Evolutionary conservation across 2,329 filamentous ascomycete species (phyloP).

Genomic region (Zymoseptoria ardabiliae): DNA sequence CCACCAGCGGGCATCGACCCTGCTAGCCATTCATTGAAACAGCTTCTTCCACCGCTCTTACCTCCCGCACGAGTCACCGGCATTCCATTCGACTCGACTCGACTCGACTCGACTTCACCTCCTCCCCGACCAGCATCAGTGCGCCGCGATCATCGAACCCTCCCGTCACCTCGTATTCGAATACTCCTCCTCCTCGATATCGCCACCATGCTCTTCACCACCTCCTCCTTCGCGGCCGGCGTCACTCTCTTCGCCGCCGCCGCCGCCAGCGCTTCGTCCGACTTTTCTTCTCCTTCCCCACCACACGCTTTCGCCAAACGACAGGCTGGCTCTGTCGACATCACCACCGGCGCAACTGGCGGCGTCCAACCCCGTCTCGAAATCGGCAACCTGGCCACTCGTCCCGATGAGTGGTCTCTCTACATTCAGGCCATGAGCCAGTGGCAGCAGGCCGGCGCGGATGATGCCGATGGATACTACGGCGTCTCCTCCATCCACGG

Average conservation of each 20-base stretch:
- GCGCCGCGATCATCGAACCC: neutral
- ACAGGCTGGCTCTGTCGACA: neutral
- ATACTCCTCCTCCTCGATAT: neutral
- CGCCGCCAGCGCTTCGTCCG: neutral
- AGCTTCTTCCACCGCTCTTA: neutral
- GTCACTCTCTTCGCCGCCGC: conserved; percentile 1
- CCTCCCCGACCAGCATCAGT: neutral
- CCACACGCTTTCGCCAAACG: neutral
- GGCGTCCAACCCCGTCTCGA: conserved; percentile 3
- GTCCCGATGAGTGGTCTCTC: neutral
- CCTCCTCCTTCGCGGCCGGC: neutral
- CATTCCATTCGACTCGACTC: neutral
- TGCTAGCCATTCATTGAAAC: neutral
- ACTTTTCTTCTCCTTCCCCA: neutral
- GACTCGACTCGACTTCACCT: neutral
- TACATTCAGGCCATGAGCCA: neutral
- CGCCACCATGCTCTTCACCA: neutral
- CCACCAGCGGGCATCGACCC: neutral
- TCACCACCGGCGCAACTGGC: conserved; percentile 2
- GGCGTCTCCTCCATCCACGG: conserved; percentile 2
- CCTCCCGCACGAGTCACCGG: neutral
- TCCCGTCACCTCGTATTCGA: neutral
- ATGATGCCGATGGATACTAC: neutral
- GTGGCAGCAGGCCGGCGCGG: neutral
- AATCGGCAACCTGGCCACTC: conserved; percentile 1